These are phyloP conservation scores for Saccharomyces eubayanus DNA, from an alignment of 805 yeast genomes.

Conservation along the genomic window DNA sequence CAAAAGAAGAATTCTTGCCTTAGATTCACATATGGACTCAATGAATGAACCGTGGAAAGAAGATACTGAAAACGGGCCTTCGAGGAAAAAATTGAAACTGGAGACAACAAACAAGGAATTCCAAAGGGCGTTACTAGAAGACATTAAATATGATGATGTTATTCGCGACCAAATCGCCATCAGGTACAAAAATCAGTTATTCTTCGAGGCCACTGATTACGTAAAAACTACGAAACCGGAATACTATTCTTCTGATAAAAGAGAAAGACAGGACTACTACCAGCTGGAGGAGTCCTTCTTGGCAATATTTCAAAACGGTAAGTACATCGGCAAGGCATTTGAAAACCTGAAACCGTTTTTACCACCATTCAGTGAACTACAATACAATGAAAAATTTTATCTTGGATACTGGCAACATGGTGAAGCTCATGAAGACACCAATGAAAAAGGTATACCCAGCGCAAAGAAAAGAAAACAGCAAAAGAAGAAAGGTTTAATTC, in stretches of 20 bases:
- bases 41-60: slow-evolving; percentile 6
- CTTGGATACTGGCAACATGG: slow-evolving; percentile 27
- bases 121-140: slow-evolving; percentile 24
- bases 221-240: slow-evolving; percentile 30
- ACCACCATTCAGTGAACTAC: slow-evolving; percentile 64
- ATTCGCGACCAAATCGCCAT: slow-evolving; percentile 83
- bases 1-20: slow-evolving; percentile 23
- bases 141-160: slow-evolving; percentile 36
- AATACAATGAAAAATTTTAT: slow-evolving; percentile 33
- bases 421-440: slow-evolving; percentile 3
- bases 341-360: slow-evolving; percentile 62
- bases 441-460: neutral
- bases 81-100: slow-evolving; percentile 9
- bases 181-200: slow-evolving; percentile 64
- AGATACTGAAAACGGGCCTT: slow-evolving; percentile 5
- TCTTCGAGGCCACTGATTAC: slow-evolving; percentile 74
- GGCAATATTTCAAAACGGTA: slow-evolving; percentile 71
- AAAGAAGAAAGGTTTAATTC: slow-evolving; percentile 22
- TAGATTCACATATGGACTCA: slow-evolving; percentile 5
- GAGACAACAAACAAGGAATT: slow-evolving; percentile 18
- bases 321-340: slow-evolving; percentile 54
- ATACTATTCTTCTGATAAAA: slow-evolving; percentile 25
- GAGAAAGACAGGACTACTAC: slow-evolving; percentile 35
- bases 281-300: slow-evolving; percentile 44
- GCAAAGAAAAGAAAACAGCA: neutral